Base-by-base conservation (phyloP, 73 alveolate species). In the Urostyla sp. region DNA sequence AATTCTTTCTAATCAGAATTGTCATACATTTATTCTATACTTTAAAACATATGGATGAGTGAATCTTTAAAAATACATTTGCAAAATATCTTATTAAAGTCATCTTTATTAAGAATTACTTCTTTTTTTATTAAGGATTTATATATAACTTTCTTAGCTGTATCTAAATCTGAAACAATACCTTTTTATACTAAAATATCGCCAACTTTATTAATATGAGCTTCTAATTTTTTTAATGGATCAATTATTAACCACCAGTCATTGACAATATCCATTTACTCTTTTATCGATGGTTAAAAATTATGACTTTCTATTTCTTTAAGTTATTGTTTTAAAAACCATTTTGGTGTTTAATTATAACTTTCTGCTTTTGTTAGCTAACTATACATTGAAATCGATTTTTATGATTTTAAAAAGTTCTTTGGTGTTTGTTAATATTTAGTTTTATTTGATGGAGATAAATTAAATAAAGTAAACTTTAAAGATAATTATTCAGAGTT, bases 191-290 rank as follows among this genome's bases (percentile, higher is more conserved):
- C 83, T 6, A 69, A 49, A 34, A 69, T 34, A 10, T 69, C 83
- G 4, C 72, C 83, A 3, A 69, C 69, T 13, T 38, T 24, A 21
- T 69, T 57, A 0, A 69, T 69, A 1, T 49, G 83, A 7, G 16
- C 7, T 23, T 69, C 83, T 7, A 69, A 30, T 26, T 23, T 69
- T 32, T 69, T 18, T 31, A 13, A 2, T 46, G 72, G 16, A 49
- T 69, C 83, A 1, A 69, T 69, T 32, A 46, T 69, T 15, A 18
- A 46, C 83, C 83, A 69, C 83, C 83, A 69, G 18, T 26, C 52
- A 2, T n/a, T 7, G 7, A 69, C 83, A 8, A 69, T 49, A 5
- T 69, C 83, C 83, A 69, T 69, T 1, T 37, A 23, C 31, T 69
- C 83, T 2, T 67, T 69, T 6, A 69, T 45, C 4, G 83, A 48